Conservation (phyloP, 306 rosid species). For the Calophaca sinica region DNA sequence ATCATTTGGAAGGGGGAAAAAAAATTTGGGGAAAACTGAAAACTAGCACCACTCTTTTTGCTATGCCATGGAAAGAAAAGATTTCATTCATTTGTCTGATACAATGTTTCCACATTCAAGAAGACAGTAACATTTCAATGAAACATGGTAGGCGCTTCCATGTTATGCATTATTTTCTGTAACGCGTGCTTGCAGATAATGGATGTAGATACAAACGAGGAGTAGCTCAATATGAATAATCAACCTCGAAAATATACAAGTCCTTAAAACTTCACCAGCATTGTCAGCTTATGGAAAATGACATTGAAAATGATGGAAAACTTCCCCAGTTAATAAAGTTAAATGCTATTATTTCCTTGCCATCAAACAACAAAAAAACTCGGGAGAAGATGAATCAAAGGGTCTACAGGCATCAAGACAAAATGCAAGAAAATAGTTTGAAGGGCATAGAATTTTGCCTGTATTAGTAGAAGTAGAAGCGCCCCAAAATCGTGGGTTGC, state of each 20-base stretch:
- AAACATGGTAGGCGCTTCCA: background rate
- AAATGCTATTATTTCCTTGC: slow-evolving; percentile 65
- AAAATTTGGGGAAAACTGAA: background rate
- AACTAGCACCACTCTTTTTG: background rate
- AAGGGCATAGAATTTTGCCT: too few species aligned
- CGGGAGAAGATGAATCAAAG: slow-evolving; percentile 42
- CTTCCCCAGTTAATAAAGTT: slow-evolving; percentile 29
- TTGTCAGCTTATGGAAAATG: slow-evolving; percentile 20
- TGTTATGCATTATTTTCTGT: background rate
- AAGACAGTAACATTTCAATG: background rate
- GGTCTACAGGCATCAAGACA: slow-evolving; percentile 49
- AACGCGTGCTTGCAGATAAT: slow-evolving; percentile 5
- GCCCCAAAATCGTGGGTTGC: too few species aligned
- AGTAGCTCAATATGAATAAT: slow-evolving; percentile 3
- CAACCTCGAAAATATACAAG: slow-evolving; percentile 1
- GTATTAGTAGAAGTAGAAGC: too few species aligned
- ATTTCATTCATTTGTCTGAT: too few species aligned
- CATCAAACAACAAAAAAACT: slow-evolving; percentile 42
- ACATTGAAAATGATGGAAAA: slow-evolving; percentile 20
- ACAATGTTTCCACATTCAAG: background rate
- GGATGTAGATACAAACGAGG: background rate
- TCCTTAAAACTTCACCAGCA: background rate
- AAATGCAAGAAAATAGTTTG: slow-evolving; percentile 7
- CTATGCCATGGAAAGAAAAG: background rate
- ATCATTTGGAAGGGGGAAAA: background rate